Evolutionary conservation across 2,329 filamentous ascomycete genomes (phyloP), one percentile per base, ranked within the genome.

Genomic region (Magnaporthiopsis incrustans): DNA sequence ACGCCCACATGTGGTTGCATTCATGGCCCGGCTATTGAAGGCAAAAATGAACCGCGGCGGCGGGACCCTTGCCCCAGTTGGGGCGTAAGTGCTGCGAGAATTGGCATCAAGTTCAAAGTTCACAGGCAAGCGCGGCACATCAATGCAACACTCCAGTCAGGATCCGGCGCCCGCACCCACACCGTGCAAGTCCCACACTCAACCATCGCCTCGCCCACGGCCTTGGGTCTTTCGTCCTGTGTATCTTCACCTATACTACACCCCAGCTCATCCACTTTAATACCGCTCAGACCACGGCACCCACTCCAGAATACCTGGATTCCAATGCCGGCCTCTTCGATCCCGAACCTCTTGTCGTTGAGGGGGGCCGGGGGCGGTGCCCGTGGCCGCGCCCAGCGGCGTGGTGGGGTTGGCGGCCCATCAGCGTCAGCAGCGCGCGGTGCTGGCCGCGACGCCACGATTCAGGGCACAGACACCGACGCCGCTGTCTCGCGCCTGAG

Each of bases 401-500:
- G 63, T 30, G 62, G 62, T 26, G 63, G 70, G 63, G 79, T 77
- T 59, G 75, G 73, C 67, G 74, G 71, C 63, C 70, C 73, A 15
- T 70, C 56, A 38, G 72, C 67, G 69, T 67, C 63, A 32, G 27
- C 59, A 69, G 22, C 67, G 65, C 56, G 35, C 68, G 27, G 64
- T 70, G 27, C 68, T 72, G 77, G 77, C 60, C 87, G 88, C 69
- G 93, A 98, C 76, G 80, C 82, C 65, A 84, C 89, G 57, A 88
- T 99, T 65, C 94, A 96, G 75, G 87, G 88, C 67, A 99, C 95
- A 3, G 95, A 99, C 76, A 88, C 88, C 66, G 95, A 99, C 78
- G 95, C 95, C 32, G 91, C 91, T 65, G 86, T 92, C 57, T 97
- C 92, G 35, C 86, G 95, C 50, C 79, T 96, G 75, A 98, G 93